Evolutionary conservation across 495 filamentous ascomycete genomes (phyloP), one percentile per base, ranked within the genome.

Genomic region (Clavariopsis aquatica): DNA sequence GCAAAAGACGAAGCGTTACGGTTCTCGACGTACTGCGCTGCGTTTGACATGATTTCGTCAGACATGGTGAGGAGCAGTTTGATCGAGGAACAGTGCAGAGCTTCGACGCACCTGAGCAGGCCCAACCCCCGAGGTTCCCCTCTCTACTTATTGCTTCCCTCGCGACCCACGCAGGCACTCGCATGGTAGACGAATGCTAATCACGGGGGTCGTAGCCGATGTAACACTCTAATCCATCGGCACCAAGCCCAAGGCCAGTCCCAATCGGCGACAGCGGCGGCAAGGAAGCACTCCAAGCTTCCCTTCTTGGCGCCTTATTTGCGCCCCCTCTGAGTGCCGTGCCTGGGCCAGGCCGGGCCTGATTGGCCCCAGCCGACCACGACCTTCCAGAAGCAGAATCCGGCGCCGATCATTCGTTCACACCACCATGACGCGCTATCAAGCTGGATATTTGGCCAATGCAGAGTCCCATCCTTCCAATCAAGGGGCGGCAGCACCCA

Each of bases 21-120:
- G 36, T 17, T 23, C n/a, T n/a, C 13, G 1, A 41, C 62, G 46
- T 41, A 69, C 66, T 57, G 62, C 9, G 61, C 62, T 43, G 57
- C 61, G 22, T 65, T 47, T 24, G 59, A 10, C 55, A 58, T 49
- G 45, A 65, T 43, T 15, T 62, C 57, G 20, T 31, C 45, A 10
- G 52, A 9, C 29, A 53, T 53, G 26, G 7, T n/a, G 13, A 46
- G 20, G 28, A 17, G 10, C 36, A 45, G n/a, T n/a, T n/a, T n/a
- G n/a, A n/a, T n/a, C n/a, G n/a, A n/a, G n/a, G 15, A 26, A 13
- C 36, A 46, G 27, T 57, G 12, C 38, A 43, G 15, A 31, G 12
- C 2, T 26, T 52, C 13, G 49, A 52, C 38, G 38, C 38, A 17
- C 38, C 38, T 43, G 38, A 43, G 38, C 38, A 17, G 31, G 38